Evolutionary conservation across 1,284 basidiomycete species (phyloP), one percentile per base, ranked within the genome.

Genomic region (Cutaneotrichosporon dermatis): DNA sequence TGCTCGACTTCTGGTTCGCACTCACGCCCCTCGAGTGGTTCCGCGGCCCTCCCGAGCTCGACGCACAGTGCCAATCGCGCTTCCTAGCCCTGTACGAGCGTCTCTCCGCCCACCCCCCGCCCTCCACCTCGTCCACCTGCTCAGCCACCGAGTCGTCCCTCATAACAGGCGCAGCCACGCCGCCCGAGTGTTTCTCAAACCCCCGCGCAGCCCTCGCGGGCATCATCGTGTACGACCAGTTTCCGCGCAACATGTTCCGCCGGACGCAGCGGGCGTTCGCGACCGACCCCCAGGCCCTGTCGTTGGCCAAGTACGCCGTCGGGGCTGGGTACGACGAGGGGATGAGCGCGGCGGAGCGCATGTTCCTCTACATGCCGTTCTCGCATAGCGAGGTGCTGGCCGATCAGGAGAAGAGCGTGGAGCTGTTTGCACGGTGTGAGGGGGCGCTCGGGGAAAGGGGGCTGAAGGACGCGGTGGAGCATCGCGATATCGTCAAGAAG

Each of bases 201-300:
- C 42, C 52, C 11, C 42, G 15, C 7, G 25, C 52, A 3, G 48
- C 58, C 1, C 58, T 60, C 10, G 58, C 54, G 1, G 33, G 54
- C 11, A 33, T 60, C 6, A 48, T 60, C 13, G 39, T 51, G 16
- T 51, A 52, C 43, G 58, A 60, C 50, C 58, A 60, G 50, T 46
- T 55, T 12, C 45, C 58, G 16, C 58, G 58, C 37, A 60, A 60
- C 58, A 51, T 60, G 53, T 60, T 56, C 50, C 54, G 58, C 50
- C 9, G 12, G 33, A 46, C 43, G 6, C 15, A 54, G 5, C 12
- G 33, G 6, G 58, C 58, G 33, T 60, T 55, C 33, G 43, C 43
- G 37, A 56, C 58, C n/a, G 58, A 60, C 50, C 37, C 40, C n/a
- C 13, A 37, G 6, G 58, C 58, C n/a, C 54, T 60, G 16, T 43